These are phyloP conservation scores for Pythium pyrilobum DNA, from an alignment of 352 stramenopile species.

Conservation along the genomic window DNA sequence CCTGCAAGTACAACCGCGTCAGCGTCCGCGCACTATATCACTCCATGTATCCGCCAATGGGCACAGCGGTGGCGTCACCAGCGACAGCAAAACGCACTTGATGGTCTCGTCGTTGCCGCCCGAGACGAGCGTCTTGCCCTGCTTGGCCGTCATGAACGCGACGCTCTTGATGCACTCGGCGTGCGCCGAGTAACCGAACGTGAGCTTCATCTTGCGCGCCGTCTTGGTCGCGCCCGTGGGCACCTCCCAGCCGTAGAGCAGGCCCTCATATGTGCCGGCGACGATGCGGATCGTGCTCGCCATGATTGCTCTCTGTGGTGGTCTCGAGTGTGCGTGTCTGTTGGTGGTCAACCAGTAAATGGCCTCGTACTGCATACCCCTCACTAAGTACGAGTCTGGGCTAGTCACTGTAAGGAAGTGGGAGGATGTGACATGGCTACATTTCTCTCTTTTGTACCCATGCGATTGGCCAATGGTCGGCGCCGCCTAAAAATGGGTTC, in stretches of 20 bases:
- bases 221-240: slow-evolving; percentile 31
- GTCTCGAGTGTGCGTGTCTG: slow-evolving; percentile 8
- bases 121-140: slow-evolving; percentile 79
- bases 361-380: background rate
- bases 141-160: slow-evolving; percentile 68
- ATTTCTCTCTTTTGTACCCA: too few species aligned
- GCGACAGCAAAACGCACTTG: slow-evolving; percentile 40
- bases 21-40: too few species aligned
- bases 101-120: slow-evolving; percentile 84
- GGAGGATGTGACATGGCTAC: slow-evolving; percentile 16
- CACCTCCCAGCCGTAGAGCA: slow-evolving; percentile 82
- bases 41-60: background rate
- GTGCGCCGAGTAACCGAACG: slow-evolving; percentile 80
- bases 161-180: slow-evolving; percentile 85
- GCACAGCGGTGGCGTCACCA: background rate
- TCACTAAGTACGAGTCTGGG: slow-evolving; percentile 15
- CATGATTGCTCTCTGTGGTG: background rate
- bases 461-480: too few species aligned
- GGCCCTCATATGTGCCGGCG: slow-evolving; percentile 80
- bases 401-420: background rate
- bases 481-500: too few species aligned
- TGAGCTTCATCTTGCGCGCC: slow-evolving; percentile 79
- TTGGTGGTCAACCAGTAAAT: slow-evolving; percentile 22
- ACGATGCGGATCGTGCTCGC: slow-evolving; percentile 68
- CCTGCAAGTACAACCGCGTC: too few species aligned